Conservation (phyloP, 768 basidiomycete species). For the Suillus plorans region DNA sequence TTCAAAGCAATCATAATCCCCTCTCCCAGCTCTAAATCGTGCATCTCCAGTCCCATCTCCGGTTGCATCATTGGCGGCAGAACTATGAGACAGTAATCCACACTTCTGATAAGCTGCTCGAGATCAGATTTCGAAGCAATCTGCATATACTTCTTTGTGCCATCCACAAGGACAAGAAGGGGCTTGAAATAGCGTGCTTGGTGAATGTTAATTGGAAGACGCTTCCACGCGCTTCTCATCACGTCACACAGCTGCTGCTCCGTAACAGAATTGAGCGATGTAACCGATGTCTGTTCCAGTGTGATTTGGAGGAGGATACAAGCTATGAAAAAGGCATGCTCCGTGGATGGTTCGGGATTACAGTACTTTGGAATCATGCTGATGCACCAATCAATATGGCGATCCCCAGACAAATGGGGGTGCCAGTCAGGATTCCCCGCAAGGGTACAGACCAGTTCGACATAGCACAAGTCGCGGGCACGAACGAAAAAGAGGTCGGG, state of each 20-base stretch:
- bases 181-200: neutral
- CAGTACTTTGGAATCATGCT: neutral
- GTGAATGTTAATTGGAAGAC: neutral
- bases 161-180: neutral
- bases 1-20: neutral
- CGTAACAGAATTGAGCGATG: neutral
- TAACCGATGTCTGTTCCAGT: neutral
- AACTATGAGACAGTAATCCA: too few species aligned
- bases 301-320: neutral
- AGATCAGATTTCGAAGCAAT: neutral
- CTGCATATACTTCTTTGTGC: neutral
- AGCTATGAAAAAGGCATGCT: neutral
- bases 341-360: neutral
- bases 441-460: neutral
- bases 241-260: neutral
- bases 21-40: neutral
- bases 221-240: neutral
- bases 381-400: neutral
- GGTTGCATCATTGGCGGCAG: too few species aligned
- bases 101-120: neutral
- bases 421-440: neutral
- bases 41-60: neutral
- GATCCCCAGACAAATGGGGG: neutral
- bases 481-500: fast-evolving
- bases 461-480: neutral